Conservation (phyloP, 495 filamentous ascomycete species). For the Aspergillus diversus region DNA sequence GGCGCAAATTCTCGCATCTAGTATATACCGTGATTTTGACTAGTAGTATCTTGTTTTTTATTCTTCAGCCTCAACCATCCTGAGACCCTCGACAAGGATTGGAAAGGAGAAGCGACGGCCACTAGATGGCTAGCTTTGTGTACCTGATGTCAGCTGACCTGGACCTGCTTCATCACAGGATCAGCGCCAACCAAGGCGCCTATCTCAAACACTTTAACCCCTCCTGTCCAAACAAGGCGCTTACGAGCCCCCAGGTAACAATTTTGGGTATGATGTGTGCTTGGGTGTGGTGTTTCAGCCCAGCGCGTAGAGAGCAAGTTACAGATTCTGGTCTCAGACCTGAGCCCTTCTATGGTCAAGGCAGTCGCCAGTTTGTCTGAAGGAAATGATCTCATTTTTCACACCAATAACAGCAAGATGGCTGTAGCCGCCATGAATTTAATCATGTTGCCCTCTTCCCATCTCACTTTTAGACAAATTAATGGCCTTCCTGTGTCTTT, state of each 20-base stretch:
- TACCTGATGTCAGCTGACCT: conserved; percentile 25
- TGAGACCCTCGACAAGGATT: conserved; percentile 8
- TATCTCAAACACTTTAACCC: conserved; percentile 29
- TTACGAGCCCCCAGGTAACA: conserved; percentile 13
- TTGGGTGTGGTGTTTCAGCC: conserved; percentile 41
- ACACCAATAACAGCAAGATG: conserved; percentile 24
- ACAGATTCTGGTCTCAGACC: conserved; percentile 35
- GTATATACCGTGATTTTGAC: no score
- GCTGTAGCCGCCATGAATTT: conserved; percentile 16
- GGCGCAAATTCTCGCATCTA: no score
- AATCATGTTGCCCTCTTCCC: conserved; percentile 17
- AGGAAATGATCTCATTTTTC: conserved; percentile 19
- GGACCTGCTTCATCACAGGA: conserved; percentile 23
- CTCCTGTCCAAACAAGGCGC: conserved; percentile 31
- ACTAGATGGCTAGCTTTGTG: neutral
- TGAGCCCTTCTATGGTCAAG: conserved; percentile 6
- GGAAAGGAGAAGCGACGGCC: conserved; percentile 3
- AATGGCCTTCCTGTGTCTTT: neutral
- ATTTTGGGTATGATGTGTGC: conserved; percentile 9
- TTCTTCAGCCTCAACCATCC: neutral
- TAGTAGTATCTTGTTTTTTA: no score
- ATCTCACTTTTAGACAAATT: conserved; percentile 7
- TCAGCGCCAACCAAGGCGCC: conserved; percentile 42
- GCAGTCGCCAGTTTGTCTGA: conserved; percentile 21
- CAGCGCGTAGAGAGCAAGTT: conserved; percentile 38